phyloP scores from a whole-genome alignment of 2,329 filamentous ascomycete species.

The Phoma sp. region DNA sequence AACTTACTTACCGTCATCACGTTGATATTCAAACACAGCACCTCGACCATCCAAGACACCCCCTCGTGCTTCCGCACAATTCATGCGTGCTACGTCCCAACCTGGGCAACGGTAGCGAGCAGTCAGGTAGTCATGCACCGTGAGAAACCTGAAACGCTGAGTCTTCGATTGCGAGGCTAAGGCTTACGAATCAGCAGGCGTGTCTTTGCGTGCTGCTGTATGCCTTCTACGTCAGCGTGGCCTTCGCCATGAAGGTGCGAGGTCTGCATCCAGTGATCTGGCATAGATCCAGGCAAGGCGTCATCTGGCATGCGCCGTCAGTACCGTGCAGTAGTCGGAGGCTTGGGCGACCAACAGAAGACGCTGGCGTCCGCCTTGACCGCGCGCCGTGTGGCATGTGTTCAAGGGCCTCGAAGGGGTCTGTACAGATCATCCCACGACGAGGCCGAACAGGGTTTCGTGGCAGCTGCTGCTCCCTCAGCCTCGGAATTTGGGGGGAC shows the following conservation, averaged over 20 bases:
- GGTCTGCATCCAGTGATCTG: slow-evolving; percentile 2
- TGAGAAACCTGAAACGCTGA: slow-evolving; percentile 37
- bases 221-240: slow-evolving; percentile 13
- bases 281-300: slow-evolving; percentile 3
- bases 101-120: slow-evolving; percentile 19
- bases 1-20: no score
- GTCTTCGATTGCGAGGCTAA: slow-evolving; percentile 24
- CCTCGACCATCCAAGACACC: no score
- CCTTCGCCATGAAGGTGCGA: background rate
- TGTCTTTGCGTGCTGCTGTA: slow-evolving; percentile 14
- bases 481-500: slow-evolving; percentile 34
- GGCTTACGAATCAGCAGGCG: slow-evolving; percentile 45
- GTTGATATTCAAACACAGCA: no score
- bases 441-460: slow-evolving; percentile 26
- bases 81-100: slow-evolving; percentile 3
- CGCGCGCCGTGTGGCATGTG: background rate
- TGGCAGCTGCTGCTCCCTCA: slow-evolving; percentile 38
- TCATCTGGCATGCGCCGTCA: slow-evolving; percentile 6
- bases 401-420: slow-evolving; percentile 5
- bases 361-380: background rate
- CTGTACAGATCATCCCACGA: slow-evolving; percentile 2
- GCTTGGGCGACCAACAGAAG: slow-evolving; percentile 1
- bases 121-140: slow-evolving; percentile 8
- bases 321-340: background rate
- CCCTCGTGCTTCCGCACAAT: background rate